These are phyloP conservation scores for Gelatoporia subvermispora DNA, from an alignment of 768 basidiomycete genomes.

Conservation along the genomic window DNA sequence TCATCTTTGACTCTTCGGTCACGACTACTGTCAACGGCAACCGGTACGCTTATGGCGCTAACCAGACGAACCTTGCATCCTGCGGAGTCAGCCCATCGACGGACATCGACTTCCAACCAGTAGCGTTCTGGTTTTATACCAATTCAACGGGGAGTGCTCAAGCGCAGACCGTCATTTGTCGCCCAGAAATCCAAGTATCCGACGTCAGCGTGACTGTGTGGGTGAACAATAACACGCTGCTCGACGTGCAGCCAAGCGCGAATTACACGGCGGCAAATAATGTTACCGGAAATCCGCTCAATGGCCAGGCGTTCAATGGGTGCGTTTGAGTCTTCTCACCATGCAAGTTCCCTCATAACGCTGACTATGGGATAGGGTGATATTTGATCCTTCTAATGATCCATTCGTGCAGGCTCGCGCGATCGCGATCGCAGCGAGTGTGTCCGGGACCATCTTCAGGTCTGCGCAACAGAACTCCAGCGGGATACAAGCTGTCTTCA, in stretches of 20 bases:
- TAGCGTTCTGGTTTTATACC: slow-evolving; percentile 67
- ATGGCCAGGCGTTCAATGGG: slow-evolving; percentile 58
- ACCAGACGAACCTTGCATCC: background rate
- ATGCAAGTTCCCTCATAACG: background rate
- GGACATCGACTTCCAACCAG: slow-evolving; percentile 51
- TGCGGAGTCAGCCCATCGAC: background rate
- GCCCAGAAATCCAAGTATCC: slow-evolving; percentile 42
- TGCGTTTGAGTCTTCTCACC: slow-evolving; percentile 20
- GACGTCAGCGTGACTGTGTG: slow-evolving; percentile 39
- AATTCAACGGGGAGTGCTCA: slow-evolving; percentile 19
- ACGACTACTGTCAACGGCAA: no score
- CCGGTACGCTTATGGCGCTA: no score
- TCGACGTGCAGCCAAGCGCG: slow-evolving; percentile 28
- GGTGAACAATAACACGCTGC: slow-evolving; percentile 39
- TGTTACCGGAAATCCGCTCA: slow-evolving; percentile 41
- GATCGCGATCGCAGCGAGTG: slow-evolving; percentile 40
- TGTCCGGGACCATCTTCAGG: slow-evolving; percentile 58
- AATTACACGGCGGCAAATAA: slow-evolving; percentile 40
- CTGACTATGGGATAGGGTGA: background rate
- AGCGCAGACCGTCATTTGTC: slow-evolving; percentile 53
- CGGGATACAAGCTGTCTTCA: slow-evolving; percentile 43
- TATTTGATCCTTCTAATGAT: slow-evolving; percentile 25
- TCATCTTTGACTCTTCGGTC: no score
- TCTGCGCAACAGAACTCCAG: slow-evolving; percentile 38
- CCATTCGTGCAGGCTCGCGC: slow-evolving; percentile 50